Conservation (phyloP, 192 early-diverging fungal species). For the Podila horticola region DNA sequence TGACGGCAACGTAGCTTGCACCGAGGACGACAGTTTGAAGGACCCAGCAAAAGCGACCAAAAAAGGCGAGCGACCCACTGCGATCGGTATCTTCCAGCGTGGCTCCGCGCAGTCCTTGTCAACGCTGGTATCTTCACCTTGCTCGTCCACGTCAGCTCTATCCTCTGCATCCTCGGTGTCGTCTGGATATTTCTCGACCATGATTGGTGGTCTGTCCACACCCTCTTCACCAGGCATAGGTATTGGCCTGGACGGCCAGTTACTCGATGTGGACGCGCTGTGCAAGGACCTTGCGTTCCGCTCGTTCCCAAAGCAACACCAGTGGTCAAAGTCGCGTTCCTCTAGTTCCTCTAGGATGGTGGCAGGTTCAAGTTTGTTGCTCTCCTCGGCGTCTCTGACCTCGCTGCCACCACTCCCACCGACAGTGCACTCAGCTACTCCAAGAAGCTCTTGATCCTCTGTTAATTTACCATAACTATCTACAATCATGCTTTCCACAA, state of each 20-base stretch:
- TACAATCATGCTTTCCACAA: too few relatives aligned
- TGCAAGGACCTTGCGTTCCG: conserved; percentile 41
- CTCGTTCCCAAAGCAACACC: conserved; percentile 45
- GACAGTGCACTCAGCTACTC: too few relatives aligned
- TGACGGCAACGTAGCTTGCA: too few relatives aligned
- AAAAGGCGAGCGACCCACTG: background rate
- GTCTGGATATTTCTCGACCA: conserved; percentile 4
- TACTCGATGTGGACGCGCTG: conserved; percentile 29
- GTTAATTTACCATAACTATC: too few relatives aligned
- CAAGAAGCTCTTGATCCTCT: too few relatives aligned
- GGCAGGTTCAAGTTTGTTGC: background rate
- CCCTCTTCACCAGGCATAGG: conserved; percentile 19
- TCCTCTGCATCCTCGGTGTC: conserved; percentile 7
- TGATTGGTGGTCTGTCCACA: conserved; percentile 13
- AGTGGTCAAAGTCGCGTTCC: conserved; percentile 31
- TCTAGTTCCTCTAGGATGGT: background rate
- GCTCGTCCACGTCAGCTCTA: background rate
- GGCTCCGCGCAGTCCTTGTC: background rate
- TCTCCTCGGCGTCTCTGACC: background rate
- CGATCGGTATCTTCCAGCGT: background rate
- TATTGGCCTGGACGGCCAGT: conserved; percentile 14
- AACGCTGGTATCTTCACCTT: background rate
- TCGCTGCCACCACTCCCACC: conserved; percentile 1
- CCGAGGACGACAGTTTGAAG: background rate
- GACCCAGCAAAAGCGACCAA: too few relatives aligned